Evolutionary conservation across 805 yeast species (phyloP), one percentile per base, ranked within the genome.

Genomic region (Torulaspora franciscae): DNA sequence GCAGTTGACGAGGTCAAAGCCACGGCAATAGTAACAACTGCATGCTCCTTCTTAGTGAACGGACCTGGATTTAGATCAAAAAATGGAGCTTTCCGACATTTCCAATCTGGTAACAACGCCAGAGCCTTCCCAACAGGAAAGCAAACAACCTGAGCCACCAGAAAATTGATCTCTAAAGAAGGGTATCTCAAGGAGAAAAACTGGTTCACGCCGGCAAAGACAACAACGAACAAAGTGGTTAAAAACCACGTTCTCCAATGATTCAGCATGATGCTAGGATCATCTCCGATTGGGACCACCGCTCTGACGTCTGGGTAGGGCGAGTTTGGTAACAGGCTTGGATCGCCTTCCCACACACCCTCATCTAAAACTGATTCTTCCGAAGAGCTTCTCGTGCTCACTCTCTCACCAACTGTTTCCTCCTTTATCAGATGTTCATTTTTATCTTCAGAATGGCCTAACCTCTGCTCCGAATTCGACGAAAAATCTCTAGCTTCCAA

Each of bases 291-390:
- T 6, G 79, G 74, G 29, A 78, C 78, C 7, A 79, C 75, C 19
- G 81, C 76, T 64, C 83, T 70, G 38, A 77, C 83, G 55, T 77
- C 81, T 1, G 81, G 77, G 50, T 75, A 76, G 5, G 64, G 64
- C 2, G 64, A 59, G 38, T 59, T 48, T 13, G 48, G 45, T 48
- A 58, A 39, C 5, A 28, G 37, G 10, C 49, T 38, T 7, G 57
- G 57, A 33, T 58, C 55, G 17, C 62, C 62, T 34, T 55, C 57
- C 62, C 62, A 58, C 9, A 43, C 32, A 8, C 38, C 25, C 3
- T 40, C 40, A 43, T 43, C 50, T 11, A 38, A n/a, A 11, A 38
- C 28, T 6, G 30, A 28, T 13, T 38, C 41, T 10, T 30, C 33
- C 9, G 17, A 30, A 13, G 15, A 29, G 28, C 32, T 27, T 27